Conservation (phyloP, 345 rosid genomes). For the Sisymbrium altissimum region DNA sequence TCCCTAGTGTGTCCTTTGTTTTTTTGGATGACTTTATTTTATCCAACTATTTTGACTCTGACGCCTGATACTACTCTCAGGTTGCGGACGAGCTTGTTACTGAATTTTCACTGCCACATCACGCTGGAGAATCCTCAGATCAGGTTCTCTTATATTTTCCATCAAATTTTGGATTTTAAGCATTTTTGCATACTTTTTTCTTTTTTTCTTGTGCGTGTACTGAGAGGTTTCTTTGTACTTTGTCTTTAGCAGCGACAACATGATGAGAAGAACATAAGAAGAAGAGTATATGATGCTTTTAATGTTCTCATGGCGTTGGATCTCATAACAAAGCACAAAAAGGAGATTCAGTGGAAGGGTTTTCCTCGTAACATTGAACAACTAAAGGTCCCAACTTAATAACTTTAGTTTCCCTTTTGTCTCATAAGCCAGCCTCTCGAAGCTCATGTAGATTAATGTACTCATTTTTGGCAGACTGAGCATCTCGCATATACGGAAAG, state of each 20-base stretch:
- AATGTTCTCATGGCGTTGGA: constrained; percentile 99
- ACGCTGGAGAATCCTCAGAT: constrained; percentile 66
- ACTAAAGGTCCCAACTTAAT: constrained; percentile 54
- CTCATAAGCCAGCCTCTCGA: not conserved
- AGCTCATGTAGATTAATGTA: not conserved
- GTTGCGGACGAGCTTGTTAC: constrained; percentile 99
- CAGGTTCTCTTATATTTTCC: constrained; percentile 44
- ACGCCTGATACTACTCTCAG: constrained; percentile 50
- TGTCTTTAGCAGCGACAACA: constrained; percentile 66
- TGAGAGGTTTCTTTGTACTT: not conserved
- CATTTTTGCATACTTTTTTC: too few species aligned
- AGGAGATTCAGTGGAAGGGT: constrained; percentile 98
- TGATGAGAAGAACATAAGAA: constrained; percentile 93
- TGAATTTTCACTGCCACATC: constrained; percentile 85
- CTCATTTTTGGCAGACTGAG: constrained; percentile 47
- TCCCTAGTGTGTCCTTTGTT: not conserved
- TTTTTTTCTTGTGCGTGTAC: too few species aligned
- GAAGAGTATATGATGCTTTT: constrained; percentile 97
- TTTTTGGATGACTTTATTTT: not conserved
- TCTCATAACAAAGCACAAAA: constrained; percentile 92
- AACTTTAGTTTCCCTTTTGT: not conserved
- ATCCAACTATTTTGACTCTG: constrained; percentile 26
- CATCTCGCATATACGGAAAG: constrained; percentile 63
- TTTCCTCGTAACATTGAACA: constrained; percentile 93
- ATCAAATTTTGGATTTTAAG: not conserved